Percentiles rank a stretch among this genome's conserved stretches.
Evolutionary conservation across 2,329 filamentous ascomycete species (phyloP).

Genomic region (Pleurostoma richardsiae): DNA sequence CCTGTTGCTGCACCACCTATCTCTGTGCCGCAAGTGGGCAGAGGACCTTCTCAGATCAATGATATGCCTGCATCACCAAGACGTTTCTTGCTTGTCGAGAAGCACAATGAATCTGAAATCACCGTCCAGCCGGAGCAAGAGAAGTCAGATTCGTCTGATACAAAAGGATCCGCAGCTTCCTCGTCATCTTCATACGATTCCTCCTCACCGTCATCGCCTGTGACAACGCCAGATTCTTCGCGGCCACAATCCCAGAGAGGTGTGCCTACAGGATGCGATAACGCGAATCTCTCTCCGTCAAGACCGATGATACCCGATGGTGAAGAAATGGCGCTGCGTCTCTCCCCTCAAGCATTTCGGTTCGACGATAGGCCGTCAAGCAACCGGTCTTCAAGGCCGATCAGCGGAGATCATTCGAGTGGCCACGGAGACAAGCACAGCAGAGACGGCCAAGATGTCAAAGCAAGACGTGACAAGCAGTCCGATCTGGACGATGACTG

Average conservation of each 20-base stretch:
- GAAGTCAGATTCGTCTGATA: constrained; percentile 13
- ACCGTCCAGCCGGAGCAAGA: neutral
- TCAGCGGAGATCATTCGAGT: constrained; percentile 3
- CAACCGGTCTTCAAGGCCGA: constrained; percentile 2
- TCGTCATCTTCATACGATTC: constrained; percentile 37
- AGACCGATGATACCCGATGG: constrained; percentile 3
- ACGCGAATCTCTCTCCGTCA: too few relatives aligned
- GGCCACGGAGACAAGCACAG: neutral
- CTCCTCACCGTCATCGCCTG: constrained; percentile 28
- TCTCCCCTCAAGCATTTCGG: constrained; percentile 5
- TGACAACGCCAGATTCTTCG: constrained; percentile 35
- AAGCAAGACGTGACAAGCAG: constrained; percentile 2
- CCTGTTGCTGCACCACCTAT: neutral
- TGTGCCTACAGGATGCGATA: too few relatives aligned
- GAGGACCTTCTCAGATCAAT: too few relatives aligned
- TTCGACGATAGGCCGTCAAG: constrained; percentile 11
- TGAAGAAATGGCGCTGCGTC: constrained; percentile 13
- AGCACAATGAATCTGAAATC: neutral
- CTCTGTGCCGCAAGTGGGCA: too few relatives aligned
- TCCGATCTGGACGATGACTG: constrained; percentile 14
- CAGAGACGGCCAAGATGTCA: neutral
- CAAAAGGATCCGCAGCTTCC: constrained; percentile 28
- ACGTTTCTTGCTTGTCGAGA: neutral
- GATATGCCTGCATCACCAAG: too few relatives aligned
- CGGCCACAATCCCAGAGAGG: constrained; percentile 35